Percentiles rank a stretch among this genome's conserved stretches.
These are phyloP conservation scores for Cubamyces sp. DNA, from an alignment of 768 basidiomycete genomes.

Conservation along the genomic window DNA sequence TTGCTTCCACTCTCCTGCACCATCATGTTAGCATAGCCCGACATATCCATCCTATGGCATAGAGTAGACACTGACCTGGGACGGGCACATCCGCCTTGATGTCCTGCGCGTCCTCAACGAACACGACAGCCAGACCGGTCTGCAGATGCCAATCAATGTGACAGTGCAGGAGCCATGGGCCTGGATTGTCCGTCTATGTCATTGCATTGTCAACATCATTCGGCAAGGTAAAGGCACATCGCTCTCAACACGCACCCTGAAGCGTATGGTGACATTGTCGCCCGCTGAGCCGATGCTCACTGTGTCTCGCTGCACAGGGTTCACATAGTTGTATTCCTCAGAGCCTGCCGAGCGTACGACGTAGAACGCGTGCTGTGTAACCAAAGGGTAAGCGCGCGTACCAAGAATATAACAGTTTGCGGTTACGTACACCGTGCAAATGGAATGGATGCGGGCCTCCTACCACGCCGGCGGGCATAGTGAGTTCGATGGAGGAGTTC, in stretches of 20 bases:
- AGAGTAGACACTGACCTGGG: conserved; percentile 17
- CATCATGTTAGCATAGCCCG: neutral
- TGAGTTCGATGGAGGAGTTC: conserved; percentile 51
- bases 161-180: conserved; percentile 83
- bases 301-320: conserved; percentile 42
- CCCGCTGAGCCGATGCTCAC: conserved; percentile 27
- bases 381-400: conserved; percentile 11
- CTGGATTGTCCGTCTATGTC: conserved; percentile 76
- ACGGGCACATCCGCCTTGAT: conserved; percentile 16
- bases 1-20: conserved; percentile 20
- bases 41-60: neutral
- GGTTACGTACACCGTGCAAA: conserved; percentile 42
- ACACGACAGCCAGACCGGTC: conserved; percentile 46
- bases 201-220: neutral
- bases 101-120: conserved; percentile 41
- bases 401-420: neutral
- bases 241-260: conserved; percentile 17
- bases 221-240: neutral
- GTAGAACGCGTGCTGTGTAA: conserved; percentile 38
- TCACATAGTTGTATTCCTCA: conserved; percentile 37
- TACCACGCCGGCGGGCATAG: conserved; percentile 46
- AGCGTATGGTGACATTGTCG: conserved; percentile 34
- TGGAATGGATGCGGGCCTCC: conserved; percentile 48
- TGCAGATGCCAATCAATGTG: conserved; percentile 84
- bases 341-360: no score